A percentile compares a stretch with the other conserved stretches of the same genome.
phyloP scores from a whole-genome alignment of 768 basidiomycete genomes.

The Mrakia gelida region DNA sequence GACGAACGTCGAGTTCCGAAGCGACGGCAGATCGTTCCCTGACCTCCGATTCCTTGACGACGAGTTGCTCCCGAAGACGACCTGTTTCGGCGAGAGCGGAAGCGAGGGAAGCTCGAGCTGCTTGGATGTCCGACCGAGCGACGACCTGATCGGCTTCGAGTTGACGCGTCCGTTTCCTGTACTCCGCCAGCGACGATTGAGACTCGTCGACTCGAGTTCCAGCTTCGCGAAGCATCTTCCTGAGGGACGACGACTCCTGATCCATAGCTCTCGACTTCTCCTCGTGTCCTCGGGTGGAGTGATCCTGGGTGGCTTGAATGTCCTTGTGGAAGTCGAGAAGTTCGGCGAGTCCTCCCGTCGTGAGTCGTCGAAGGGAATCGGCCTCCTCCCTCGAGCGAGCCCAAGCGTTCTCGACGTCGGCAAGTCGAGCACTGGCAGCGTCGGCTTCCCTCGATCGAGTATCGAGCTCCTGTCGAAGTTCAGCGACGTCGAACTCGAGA shows the following conservation, averaged over 20 bases:
- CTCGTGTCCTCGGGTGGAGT: constrained; percentile 64
- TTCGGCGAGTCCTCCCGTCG: constrained; percentile 79
- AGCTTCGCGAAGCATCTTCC: constrained; percentile 73
- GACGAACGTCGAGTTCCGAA: constrained; percentile 65
- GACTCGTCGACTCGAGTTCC: constrained; percentile 65
- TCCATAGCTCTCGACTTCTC: constrained; percentile 81
- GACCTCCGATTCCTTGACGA: constrained; percentile 61
- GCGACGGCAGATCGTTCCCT: constrained; percentile 61
- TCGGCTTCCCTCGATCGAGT: constrained; percentile 69
- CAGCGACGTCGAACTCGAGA: constrained; percentile 70
- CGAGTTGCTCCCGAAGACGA: constrained; percentile 63
- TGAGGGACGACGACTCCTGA: constrained; percentile 66
- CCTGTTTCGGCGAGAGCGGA: constrained; percentile 64
- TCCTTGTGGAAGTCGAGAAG: constrained; percentile 83
- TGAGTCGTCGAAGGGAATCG: constrained; percentile 78
- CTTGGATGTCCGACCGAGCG: constrained; percentile 70
- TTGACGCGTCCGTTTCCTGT: constrained; percentile 61
- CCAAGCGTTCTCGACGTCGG: constrained; percentile 85
- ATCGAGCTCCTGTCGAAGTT: constrained; percentile 77
- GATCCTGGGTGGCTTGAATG: constrained; percentile 76
- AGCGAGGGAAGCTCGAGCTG: constrained; percentile 50
- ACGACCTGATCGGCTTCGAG: constrained; percentile 61
- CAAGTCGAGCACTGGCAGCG: constrained; percentile 58
- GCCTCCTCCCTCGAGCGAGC: constrained; percentile 89
- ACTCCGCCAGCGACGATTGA: constrained; percentile 61